Conservation (phyloP, 306 rosid species). For the Canavalia ensiformis region DNA sequence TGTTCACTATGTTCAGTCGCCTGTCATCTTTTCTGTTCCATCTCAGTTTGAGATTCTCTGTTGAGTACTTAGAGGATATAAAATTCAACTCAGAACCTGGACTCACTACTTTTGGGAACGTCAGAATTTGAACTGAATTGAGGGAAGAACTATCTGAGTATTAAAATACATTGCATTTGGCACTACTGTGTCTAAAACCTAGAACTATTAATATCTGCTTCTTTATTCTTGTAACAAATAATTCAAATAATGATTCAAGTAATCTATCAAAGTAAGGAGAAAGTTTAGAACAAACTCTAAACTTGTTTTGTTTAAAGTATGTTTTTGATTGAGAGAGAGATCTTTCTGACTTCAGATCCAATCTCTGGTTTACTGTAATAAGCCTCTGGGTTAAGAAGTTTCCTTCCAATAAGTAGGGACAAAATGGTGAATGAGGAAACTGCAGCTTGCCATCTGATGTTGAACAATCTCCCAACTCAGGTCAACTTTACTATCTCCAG, state of each 20-base stretch:
- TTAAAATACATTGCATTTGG: conserved; percentile 54
- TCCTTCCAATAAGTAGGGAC: conserved; percentile 62
- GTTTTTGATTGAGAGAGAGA: conserved; percentile 56
- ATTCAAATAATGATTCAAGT: conserved; percentile 58
- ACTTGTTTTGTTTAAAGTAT: conserved; percentile 48
- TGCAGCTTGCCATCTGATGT: conserved; percentile 59
- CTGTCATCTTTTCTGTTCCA: conserved; percentile 64
- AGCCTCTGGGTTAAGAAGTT: conserved; percentile 55
- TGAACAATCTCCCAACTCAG: conserved; percentile 40
- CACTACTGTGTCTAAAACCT: conserved; percentile 66
- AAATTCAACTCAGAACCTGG: conserved; percentile 54
- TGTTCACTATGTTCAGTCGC: conserved; percentile 59
- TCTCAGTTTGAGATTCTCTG: conserved; percentile 56
- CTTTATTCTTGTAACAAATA: conserved; percentile 55
- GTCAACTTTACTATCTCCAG: conserved; percentile 8
- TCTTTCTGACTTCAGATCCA: conserved; percentile 54
- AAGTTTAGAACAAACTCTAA: conserved; percentile 67
- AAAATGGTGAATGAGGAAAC: conserved; percentile 63
- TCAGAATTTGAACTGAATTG: conserved; percentile 59
- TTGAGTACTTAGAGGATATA: conserved; percentile 49
- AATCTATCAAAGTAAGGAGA: conserved; percentile 65
- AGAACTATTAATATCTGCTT: conserved; percentile 58
- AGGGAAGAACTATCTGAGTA: conserved; percentile 53
- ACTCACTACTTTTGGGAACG: conserved; percentile 62
- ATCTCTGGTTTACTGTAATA: conserved; percentile 45